These are phyloP conservation scores for Dalbergia cultrata DNA, from an alignment of 306 rosid genomes.

Conservation along the genomic window DNA sequence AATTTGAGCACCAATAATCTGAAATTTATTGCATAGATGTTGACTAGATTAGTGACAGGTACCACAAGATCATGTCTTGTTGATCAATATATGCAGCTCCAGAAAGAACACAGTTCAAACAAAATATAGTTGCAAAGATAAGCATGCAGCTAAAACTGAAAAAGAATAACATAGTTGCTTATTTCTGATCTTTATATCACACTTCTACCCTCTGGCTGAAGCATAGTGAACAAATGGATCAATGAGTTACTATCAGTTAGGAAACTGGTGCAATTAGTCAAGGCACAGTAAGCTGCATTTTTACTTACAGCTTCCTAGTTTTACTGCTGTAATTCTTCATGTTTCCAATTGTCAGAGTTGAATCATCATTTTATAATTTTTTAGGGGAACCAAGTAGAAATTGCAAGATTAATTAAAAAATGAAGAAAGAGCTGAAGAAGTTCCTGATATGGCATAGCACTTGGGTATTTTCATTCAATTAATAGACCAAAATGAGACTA, in stretches of 20 bases:
- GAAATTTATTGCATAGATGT: conserved; percentile 4
- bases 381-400: too few species aligned
- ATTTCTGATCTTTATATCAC: too few species aligned
- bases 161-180: conserved; percentile 2
- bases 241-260: not conserved
- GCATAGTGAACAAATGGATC: not conserved
- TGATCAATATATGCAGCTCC: not conserved
- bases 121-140: conserved; percentile 21
- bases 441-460: conserved; percentile 1
- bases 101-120: conserved; percentile 19
- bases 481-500: too few species aligned
- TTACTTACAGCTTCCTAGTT: not conserved
- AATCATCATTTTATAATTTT: too few species aligned
- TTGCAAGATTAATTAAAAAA: too few species aligned
- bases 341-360: not conserved
- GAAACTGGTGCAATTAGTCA: not conserved
- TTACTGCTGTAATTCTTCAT: not conserved
- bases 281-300: not conserved
- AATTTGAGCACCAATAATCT: conserved; percentile 41
- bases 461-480: not conserved
- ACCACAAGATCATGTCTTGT: not conserved
- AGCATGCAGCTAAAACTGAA: not conserved
- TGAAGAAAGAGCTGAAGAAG: not conserved
- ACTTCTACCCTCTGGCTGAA: not conserved
- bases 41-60: conserved; percentile 6